Evolutionary conservation across 768 basidiomycete genomes (phyloP), one percentile per base, ranked within the genome.

Genomic region (Mrakia blollopis): DNA sequence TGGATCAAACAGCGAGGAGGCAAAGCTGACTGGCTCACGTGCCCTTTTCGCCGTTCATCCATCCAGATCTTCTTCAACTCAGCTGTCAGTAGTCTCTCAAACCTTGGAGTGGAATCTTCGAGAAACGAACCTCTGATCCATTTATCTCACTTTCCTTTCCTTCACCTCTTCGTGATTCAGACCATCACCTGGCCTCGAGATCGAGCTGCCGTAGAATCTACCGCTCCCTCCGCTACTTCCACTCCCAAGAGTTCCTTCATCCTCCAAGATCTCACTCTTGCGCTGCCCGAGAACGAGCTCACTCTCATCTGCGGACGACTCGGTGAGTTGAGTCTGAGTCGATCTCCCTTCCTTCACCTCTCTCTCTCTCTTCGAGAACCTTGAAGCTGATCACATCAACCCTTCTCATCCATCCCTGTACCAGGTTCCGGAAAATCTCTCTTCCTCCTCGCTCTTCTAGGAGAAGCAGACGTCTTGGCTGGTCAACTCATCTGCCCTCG

Each of bases 261-360:
- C 61, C 87, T 97, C 1, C 85, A 91, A 25, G 92, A 96, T 81
- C 83, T 96, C 75, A 88, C 87, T 21, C 82, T 94, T 23, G 87
- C 88, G 60, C 95, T 97, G 85, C 94, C 94, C 0, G 84, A 85
- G n/a, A 91, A 91, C 52, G 88, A 92, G 83, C 86, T 98, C 35
- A 90, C 91, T 1, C 86, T 98, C n/a, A 87, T 98, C n/a, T 96
- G 94, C 81, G 94, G 94, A 2, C 92, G 93, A 81, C 86, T 96
- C 2, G 77, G 76, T 74, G 63, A 28, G 73, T 68, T 28, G 32
- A n/a, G n/a, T n/a, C n/a, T n/a, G n/a, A n/a, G n/a, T n/a, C n/a
- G n/a, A n/a, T n/a, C n/a, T n/a, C n/a, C n/a, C n/a, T n/a, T n/a
- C n/a, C n/a, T n/a, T n/a, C n/a, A n/a, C n/a, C n/a, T n/a, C n/a